Conservation (phyloP, 441 rosid species). For the Gossypium gossypioides region DNA sequence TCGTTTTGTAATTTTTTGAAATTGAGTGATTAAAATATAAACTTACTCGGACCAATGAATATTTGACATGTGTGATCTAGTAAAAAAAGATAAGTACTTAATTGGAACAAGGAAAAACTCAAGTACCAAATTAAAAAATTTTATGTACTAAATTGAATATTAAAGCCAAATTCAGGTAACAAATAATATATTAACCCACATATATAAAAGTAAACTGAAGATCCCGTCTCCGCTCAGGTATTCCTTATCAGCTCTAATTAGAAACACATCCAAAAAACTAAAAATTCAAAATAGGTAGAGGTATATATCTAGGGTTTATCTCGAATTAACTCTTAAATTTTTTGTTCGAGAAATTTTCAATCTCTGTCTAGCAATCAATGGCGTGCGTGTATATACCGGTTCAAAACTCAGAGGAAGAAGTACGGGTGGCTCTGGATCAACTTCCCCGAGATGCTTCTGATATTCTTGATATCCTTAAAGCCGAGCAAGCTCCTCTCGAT, state of each 20-base stretch:
- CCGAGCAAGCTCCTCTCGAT: constrained; percentile 92
- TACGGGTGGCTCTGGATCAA: constrained; percentile 85
- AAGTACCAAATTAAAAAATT: no score
- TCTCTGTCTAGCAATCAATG: constrained; percentile 32
- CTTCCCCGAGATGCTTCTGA: constrained; percentile 95
- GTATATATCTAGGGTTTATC: constrained; percentile 12
- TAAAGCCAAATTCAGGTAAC: no score
- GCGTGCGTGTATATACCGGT: constrained; percentile 89
- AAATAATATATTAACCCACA: no score
- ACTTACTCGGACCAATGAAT: no score
- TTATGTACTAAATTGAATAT: no score
- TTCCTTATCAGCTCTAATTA: background rate
- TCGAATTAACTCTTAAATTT: background rate
- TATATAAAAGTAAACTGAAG: background rate
- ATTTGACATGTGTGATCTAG: no score
- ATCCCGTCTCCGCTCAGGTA: background rate
- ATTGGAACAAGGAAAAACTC: no score
- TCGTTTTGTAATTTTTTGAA: no score
- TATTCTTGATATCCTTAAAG: constrained; percentile 93
- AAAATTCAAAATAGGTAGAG: background rate
- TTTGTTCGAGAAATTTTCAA: background rate
- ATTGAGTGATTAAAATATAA: no score
- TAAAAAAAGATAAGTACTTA: no score
- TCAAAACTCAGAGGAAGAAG: constrained; percentile 95
- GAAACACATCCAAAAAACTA: background rate